Evolutionary conservation across 805 yeast species (phyloP).

Genomic region (Kregervanrija fluxuum): DNA sequence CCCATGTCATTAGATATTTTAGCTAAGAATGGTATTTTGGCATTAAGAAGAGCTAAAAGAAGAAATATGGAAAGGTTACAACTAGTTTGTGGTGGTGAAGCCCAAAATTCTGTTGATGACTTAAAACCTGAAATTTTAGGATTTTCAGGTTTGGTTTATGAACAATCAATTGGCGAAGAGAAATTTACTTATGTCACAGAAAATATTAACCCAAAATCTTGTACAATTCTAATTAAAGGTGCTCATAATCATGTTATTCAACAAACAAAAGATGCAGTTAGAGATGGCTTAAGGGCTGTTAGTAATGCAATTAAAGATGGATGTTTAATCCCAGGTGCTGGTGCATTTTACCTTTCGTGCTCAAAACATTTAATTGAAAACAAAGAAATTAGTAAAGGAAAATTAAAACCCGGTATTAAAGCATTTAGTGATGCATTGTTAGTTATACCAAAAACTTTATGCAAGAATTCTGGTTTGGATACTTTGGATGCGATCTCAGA

Average conservation of each 20-base stretch:
- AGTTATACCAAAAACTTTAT: conserved; percentile 87
- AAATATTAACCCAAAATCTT: conserved; percentile 80
- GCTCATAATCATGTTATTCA: conserved; percentile 82
- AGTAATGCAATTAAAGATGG: conserved; percentile 84
- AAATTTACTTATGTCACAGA: conserved; percentile 95
- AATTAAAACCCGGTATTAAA: conserved; percentile 80
- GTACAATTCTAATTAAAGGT: conserved; percentile 88
- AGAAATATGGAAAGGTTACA: conserved; percentile 99
- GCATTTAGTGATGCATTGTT: conserved; percentile 92
- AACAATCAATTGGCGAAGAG: conserved; percentile 93
- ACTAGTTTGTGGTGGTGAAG: conserved; percentile 93
- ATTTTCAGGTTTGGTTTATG: conserved; percentile 82
- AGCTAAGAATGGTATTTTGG: conserved; percentile 88
- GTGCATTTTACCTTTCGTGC: conserved; percentile 87
- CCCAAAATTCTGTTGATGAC: conserved; percentile 96
- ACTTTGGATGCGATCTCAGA: conserved; percentile 80
- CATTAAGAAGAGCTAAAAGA: conserved; percentile 95
- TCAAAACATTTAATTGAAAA: conserved; percentile 55
- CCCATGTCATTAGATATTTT: conserved; percentile 94
- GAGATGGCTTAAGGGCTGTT: conserved; percentile 95
- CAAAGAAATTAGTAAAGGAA: conserved; percentile 61
- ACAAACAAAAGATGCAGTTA: conserved; percentile 93
- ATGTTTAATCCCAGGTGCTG: conserved; percentile 91
- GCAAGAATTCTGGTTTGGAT: conserved; percentile 90
- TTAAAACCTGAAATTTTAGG: conserved; percentile 75